phyloP scores from a whole-genome alignment of 2,329 filamentous ascomycete species.

The Aplosporella prunicola region DNA sequence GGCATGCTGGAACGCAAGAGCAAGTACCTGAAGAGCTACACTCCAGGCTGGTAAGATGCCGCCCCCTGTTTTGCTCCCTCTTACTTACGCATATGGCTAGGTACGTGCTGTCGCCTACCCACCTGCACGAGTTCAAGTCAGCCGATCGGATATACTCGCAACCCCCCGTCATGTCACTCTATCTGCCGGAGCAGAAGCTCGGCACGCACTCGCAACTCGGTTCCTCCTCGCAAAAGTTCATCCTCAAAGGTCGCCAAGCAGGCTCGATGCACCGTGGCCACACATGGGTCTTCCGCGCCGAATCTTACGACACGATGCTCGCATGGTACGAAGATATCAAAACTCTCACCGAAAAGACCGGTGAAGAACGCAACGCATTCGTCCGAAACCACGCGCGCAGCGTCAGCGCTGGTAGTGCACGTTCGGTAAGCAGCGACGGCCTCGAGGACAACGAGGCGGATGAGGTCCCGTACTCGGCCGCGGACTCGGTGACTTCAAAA shows the following conservation, averaged over 20 bases:
- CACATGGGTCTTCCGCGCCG: constrained; percentile 59
- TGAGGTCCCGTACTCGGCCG: constrained; percentile 54
- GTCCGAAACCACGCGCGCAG: constrained; percentile 74
- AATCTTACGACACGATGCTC: constrained; percentile 85
- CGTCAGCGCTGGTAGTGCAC: constrained; percentile 53
- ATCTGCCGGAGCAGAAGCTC: constrained; percentile 88
- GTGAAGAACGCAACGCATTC: constrained; percentile 80
- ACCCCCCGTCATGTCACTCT: constrained; percentile 91
- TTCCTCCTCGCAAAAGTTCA: constrained; percentile 91
- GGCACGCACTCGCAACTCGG: constrained; percentile 78
- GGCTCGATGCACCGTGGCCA: constrained; percentile 79
- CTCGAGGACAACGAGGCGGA: constrained; percentile 53
- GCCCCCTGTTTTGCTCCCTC: constrained; percentile 3
- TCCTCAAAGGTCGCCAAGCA: constrained; percentile 91
- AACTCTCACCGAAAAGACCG: constrained; percentile 74
- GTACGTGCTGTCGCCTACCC: constrained; percentile 93
- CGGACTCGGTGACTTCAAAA: constrained; percentile 33
- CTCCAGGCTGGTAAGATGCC: constrained; percentile 73
- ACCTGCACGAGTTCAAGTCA: constrained; percentile 98
- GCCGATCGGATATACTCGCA: constrained; percentile 75
- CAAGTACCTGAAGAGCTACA: constrained; percentile 97
- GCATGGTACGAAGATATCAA: constrained; percentile 95
- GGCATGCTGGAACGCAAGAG: constrained; percentile 94
- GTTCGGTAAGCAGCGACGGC: constrained; percentile 60
- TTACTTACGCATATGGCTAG: constrained; percentile 34